A percentile compares a stretch with the other conserved stretches of the same genome.
These are phyloP conservation scores for Kodamaea sp. DNA, from an alignment of 1,139 yeast species.

Conservation along the genomic window DNA sequence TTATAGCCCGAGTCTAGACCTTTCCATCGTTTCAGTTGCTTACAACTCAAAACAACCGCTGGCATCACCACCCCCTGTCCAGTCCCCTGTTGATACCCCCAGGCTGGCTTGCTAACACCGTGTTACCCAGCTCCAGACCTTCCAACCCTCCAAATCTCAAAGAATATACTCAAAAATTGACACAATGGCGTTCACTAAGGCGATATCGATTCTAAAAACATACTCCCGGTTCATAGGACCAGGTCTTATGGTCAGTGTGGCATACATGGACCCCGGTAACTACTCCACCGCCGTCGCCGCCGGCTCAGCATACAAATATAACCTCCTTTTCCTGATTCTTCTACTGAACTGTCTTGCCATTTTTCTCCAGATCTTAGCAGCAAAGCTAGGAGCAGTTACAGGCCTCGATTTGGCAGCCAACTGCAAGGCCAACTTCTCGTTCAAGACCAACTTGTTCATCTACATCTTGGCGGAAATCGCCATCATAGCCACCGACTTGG, in stretches of 20 bases:
- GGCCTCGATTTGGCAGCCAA: slow-evolving; percentile 80
- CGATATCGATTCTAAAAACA: slow-evolving; percentile 32
- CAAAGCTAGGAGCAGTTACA: slow-evolving; percentile 83
- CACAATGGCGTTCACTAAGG: slow-evolving; percentile 1
- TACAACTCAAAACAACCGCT: no score
- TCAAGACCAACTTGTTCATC: slow-evolving; percentile 54
- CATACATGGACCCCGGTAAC: slow-evolving; percentile 98
- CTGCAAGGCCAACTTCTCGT: slow-evolving; percentile 74
- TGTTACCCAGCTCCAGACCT: slow-evolving; percentile 1
- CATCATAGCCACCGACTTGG: slow-evolving; percentile 83
- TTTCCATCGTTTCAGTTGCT: no score
- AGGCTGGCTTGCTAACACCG: slow-evolving; percentile 1
- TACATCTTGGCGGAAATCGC: slow-evolving; percentile 73
- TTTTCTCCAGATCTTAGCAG: slow-evolving; percentile 77
- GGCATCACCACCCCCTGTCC: no score
- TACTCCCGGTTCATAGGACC: slow-evolving; percentile 81
- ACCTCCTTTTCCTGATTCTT: slow-evolving; percentile 75
- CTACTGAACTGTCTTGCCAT: slow-evolving; percentile 87
- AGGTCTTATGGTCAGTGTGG: slow-evolving; percentile 92
- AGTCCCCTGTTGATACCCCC: not conserved
- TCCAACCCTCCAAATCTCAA: no score
- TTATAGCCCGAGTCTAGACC: no score
- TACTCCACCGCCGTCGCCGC: slow-evolving; percentile 94
- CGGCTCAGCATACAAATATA: slow-evolving; percentile 85
- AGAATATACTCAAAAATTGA: no score